These are phyloP conservation scores for Nemophila menziesii DNA, from an alignment of 257 asterid species.

Conservation along the genomic window DNA sequence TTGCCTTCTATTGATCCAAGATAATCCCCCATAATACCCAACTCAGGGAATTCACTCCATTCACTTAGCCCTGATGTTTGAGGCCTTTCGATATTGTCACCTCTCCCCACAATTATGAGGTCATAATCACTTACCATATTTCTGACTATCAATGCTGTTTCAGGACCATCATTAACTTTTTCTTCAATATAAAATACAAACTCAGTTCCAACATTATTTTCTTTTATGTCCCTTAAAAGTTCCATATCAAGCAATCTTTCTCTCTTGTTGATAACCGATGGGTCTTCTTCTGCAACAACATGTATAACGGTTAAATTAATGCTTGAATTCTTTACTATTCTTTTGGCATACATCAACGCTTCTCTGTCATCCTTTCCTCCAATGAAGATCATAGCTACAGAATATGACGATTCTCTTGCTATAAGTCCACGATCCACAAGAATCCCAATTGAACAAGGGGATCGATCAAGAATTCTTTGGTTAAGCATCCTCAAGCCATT, in stretches of 20 bases:
- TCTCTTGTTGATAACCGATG: not conserved
- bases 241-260: conserved; percentile 7
- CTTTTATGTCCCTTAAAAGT: conserved; percentile 11
- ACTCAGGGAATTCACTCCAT: conserved; percentile 22
- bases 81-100: conserved; percentile 7
- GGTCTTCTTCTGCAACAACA: not conserved
- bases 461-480: conserved; percentile 11
- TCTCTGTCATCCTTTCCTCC: conserved; percentile 20
- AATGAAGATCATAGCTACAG: conserved; percentile 8
- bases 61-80: conserved; percentile 15
- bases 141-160: conserved; percentile 5
- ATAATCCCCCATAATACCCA: conserved; percentile 17
- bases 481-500: conserved; percentile 13
- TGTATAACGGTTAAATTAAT: conserved; percentile 6
- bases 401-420: not conserved
- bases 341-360: conserved; percentile 12
- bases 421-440: conserved; percentile 17
- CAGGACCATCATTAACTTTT: conserved; percentile 5
- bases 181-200: conserved; percentile 13
- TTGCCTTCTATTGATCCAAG: conserved; percentile 13
- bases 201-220: conserved; percentile 9
- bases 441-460: conserved; percentile 22
- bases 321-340: conserved; percentile 13
- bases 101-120: conserved; percentile 18
- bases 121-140: conserved; percentile 15